Evolutionary conservation across 2,329 filamentous ascomycete species (phyloP).

Genomic region (Diaporthe ilicicola): DNA sequence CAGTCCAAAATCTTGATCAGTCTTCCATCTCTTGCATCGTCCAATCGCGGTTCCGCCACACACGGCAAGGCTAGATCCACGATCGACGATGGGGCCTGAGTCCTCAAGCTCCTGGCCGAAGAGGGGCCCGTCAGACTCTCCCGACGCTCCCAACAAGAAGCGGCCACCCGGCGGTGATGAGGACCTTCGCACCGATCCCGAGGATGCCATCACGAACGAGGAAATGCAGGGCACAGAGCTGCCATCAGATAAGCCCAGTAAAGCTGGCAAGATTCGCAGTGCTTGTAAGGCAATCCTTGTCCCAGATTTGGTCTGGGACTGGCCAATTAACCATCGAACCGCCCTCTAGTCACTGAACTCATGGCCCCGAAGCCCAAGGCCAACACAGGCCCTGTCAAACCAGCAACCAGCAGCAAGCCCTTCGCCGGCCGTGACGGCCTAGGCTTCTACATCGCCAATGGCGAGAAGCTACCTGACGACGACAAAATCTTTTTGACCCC

Average conservation of each 20-base stretch:
- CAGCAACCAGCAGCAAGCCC: conserved; percentile 35
- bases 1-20: neutral
- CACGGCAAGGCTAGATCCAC: neutral
- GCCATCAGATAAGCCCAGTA: conserved; percentile 37
- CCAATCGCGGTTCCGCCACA: neutral
- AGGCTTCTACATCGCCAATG: conserved; percentile 71
- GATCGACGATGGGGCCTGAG: neutral
- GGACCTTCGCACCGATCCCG: conserved; percentile 34
- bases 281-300: conserved; percentile 47
- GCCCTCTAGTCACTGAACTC: conserved; percentile 57
- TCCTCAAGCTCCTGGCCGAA: conserved; percentile 1
- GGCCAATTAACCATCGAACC: conserved; percentile 30
- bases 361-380: conserved; percentile 56
- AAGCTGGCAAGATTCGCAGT: conserved; percentile 44
- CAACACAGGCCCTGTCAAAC: conserved; percentile 35
- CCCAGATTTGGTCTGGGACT: neutral
- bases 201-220: conserved; percentile 51
- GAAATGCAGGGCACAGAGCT: conserved; percentile 48
- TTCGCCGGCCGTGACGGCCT: conserved; percentile 66
- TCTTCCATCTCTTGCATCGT: neutral
- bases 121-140: conserved; percentile 1
- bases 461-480: conserved; percentile 65
- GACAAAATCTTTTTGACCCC: conserved; percentile 72
- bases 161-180: conserved; percentile 4
- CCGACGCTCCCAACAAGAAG: conserved; percentile 18